Conservation (phyloP, 345 rosid species). For the Euphorbia lathyris region DNA sequence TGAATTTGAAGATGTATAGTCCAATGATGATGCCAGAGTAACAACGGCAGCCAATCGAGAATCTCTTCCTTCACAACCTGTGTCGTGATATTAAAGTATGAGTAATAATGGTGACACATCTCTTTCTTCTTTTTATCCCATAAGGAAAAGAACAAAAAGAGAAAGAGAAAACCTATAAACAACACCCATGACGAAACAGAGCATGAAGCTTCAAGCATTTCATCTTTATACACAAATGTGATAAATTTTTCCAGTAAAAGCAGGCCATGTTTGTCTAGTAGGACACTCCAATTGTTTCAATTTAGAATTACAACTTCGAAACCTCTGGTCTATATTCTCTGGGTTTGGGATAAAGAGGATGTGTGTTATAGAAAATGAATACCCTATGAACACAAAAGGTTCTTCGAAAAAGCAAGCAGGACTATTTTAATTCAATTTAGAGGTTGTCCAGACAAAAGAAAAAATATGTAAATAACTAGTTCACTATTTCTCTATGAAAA, state of each 20-base stretch:
- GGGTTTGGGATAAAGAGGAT: not conserved
- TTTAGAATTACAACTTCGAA: not conserved
- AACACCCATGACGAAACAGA: not conserved
- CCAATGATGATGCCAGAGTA: constrained; percentile 88
- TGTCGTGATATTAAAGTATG: constrained; percentile 14
- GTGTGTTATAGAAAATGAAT: not conserved
- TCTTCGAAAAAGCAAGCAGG: not conserved
- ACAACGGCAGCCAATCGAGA: constrained; percentile 65
- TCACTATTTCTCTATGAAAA: not conserved
- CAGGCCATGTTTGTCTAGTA: not conserved
- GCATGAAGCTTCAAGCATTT: not conserved
- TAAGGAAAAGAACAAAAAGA: not conserved
- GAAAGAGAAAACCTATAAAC: not conserved
- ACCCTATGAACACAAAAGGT: not conserved
- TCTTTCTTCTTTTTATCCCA: not conserved
- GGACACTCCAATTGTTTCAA: not conserved
- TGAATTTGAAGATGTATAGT: constrained; percentile 82
- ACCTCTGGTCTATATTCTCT: not conserved
- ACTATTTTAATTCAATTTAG: not conserved
- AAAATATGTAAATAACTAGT: not conserved
- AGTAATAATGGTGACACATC: not conserved
- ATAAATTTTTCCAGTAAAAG: not conserved
- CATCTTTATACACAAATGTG: not conserved
- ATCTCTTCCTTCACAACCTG: constrained; percentile 75
- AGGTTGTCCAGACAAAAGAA: not conserved